phyloP scores from a whole-genome alignment of 1,284 basidiomycete species.

The Ganoderma lingzhi region DNA sequence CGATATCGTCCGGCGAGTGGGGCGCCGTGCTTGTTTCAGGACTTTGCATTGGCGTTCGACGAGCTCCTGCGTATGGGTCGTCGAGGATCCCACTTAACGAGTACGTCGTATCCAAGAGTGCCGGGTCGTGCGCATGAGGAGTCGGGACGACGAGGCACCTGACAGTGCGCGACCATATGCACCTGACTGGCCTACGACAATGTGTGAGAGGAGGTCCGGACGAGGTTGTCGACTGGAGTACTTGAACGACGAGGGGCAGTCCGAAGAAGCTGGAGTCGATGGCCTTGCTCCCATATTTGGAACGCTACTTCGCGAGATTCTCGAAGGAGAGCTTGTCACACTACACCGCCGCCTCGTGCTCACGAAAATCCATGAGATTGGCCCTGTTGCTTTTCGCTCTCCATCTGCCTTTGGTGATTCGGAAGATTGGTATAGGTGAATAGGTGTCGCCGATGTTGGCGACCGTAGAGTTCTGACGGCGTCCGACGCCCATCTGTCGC shows the following conservation, averaged over 20 bases:
- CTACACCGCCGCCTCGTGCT: neutral
- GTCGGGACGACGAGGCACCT: neutral
- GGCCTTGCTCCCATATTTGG: neutral
- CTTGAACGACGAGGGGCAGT: constrained; percentile 1
- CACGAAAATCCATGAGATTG: neutral
- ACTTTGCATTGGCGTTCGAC: neutral
- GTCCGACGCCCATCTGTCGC: neutral
- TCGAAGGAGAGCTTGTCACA: neutral
- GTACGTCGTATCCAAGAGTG: neutral
- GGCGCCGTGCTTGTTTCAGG: neutral
- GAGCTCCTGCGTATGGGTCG: neutral
- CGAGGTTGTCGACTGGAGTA: neutral
- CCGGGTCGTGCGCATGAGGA: neutral
- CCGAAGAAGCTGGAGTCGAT: neutral
- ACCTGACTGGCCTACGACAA: neutral
- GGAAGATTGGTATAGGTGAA: neutral
- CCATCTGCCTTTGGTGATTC: neutral
- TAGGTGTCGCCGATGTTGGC: neutral
- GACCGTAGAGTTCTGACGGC: neutral
- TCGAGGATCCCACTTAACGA: neutral
- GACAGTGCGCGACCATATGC: neutral
- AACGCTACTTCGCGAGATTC: neutral
- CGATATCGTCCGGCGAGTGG: neutral
- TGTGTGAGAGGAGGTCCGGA: neutral
- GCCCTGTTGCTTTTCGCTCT: neutral